Evolutionary conservation across 192 early-diverging fungal species (phyloP), one percentile per base, ranked within the genome.

Genomic region (Geranomyces variabilis): DNA sequence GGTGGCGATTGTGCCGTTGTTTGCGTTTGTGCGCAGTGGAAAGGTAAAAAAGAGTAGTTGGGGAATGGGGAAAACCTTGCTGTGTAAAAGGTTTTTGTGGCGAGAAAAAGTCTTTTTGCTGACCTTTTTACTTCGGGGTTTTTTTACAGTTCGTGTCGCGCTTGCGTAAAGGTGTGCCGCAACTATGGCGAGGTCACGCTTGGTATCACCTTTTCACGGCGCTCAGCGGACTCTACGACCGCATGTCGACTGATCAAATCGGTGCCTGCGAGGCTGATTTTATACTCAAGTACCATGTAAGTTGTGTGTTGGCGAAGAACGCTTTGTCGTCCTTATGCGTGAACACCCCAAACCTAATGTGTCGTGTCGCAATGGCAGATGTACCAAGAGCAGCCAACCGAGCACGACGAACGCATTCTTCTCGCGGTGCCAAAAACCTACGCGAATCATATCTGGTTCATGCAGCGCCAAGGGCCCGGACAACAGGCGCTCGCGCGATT

Each of bases 371-470:
- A n/a, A n/a, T n/a, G n/a, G 51, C 63, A 64, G 48, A 29, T 29
- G 33, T 49, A 26, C 30, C 17, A 26, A 49, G 47, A 55, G 26
- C 46, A 47, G 33, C 70, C 70, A 36, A 49, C 59, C 13, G 21
- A 17, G 17, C 21, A 53, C 49, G 70, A 72, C 51, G 33, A 55
- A 0, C 17, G n/a, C 51, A 53, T 72, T 34, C 14, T 55, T 14
- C 33, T 72, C 15, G 59, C n/a, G 17, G 62, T 72, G 13, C 33
- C 61, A 29, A 72, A 64, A 63, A 72, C 70, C 5, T 72, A 64
- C 36, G 60, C 41, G 14, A 72, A 64, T 26, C 70, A 72, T 43
- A 72, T 72, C 15, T 72, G 70, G 70, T 72, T 64, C 49, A 72
- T 72, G 70, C 59, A 72, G 33, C 60, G 61, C 5, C 59, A 63